Conservation (phyloP, 129 eudicot species). For the Scalesia atractyloides region DNA sequence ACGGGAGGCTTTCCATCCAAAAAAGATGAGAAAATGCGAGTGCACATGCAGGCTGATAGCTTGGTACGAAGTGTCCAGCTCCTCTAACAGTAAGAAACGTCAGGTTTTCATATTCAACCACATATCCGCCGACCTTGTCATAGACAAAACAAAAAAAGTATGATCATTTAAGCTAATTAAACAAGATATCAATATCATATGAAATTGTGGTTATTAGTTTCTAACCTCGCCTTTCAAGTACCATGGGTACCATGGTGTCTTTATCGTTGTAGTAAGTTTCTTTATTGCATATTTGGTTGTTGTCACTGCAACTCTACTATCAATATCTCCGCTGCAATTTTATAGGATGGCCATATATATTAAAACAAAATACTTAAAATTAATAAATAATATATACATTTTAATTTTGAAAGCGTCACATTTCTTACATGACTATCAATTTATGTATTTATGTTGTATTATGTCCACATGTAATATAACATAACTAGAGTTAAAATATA, state of each 20-base stretch:
- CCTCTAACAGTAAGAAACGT: constrained; percentile 59
- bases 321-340: constrained; percentile 56
- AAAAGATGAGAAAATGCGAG: constrained; percentile 43
- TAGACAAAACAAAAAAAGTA: not conserved
- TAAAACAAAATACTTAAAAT: not conserved
- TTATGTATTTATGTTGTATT: not conserved
- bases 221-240: constrained; percentile 47
- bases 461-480: not conserved
- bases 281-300: constrained; percentile 49
- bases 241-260: constrained; percentile 63
- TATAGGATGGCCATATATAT: not conserved
- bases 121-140: constrained; percentile 59
- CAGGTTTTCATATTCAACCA: constrained; percentile 48
- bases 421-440: not conserved
- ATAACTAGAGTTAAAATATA: not conserved
- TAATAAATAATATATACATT: not conserved
- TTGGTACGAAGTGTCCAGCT: constrained; percentile 63
- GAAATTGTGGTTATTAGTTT: constrained; percentile 9
- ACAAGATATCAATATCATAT: not conserved
- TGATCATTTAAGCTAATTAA: not conserved
- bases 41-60: constrained; percentile 59
- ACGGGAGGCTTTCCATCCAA: constrained; percentile 50
- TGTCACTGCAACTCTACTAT: constrained; percentile 49
- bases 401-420: not conserved
- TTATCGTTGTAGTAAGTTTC: constrained; percentile 40